Conservation (phyloP, 2,329 filamentous ascomycete genomes). For the Ramularia endophylla region DNA sequence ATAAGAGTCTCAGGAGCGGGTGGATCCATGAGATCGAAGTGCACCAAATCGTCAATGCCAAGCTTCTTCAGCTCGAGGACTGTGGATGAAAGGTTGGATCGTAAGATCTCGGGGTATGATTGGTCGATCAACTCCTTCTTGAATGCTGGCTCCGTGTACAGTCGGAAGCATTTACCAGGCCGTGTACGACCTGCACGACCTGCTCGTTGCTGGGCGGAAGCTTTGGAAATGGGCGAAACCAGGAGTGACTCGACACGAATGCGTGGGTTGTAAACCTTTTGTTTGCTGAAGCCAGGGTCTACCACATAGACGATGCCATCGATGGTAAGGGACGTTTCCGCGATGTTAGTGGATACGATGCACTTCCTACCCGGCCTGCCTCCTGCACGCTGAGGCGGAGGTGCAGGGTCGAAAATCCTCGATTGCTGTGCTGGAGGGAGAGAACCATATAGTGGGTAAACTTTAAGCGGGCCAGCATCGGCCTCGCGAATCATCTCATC, state of each 20-base stretch:
- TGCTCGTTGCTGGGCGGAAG: slow-evolving; percentile 91
- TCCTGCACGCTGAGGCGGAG: slow-evolving; percentile 63
- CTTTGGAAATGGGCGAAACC: slow-evolving; percentile 97
- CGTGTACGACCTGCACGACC: slow-evolving; percentile 99
- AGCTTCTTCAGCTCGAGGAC: slow-evolving; percentile 97
- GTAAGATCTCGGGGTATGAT: slow-evolving; percentile 91
- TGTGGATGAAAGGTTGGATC: slow-evolving; percentile 90
- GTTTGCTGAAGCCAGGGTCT: slow-evolving; percentile 98
- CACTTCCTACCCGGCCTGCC: slow-evolving; percentile 87
- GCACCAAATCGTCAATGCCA: slow-evolving; percentile 90
- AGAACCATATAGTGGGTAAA: slow-evolving; percentile 93
- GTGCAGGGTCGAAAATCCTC: slow-evolving; percentile 87
- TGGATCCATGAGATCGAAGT: slow-evolving; percentile 98
- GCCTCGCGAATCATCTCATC: slow-evolving; percentile 90
- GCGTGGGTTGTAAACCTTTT: slow-evolving; percentile 97
- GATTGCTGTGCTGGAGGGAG: slow-evolving; percentile 85
- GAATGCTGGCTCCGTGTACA: slow-evolving; percentile 94
- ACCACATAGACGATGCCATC: slow-evolving; percentile 99
- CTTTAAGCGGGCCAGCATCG: slow-evolving; percentile 81
- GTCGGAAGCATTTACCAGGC: slow-evolving; percentile 94
- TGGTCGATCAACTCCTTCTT: slow-evolving; percentile 98
- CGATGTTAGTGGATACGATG: slow-evolving; percentile 95
- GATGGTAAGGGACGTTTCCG: slow-evolving; percentile 94
- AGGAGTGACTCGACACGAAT: slow-evolving; percentile 94
- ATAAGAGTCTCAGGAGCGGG: slow-evolving; percentile 97